Conservation (phyloP, 352 stramenopile species). For the Phytopythium montanum region DNA sequence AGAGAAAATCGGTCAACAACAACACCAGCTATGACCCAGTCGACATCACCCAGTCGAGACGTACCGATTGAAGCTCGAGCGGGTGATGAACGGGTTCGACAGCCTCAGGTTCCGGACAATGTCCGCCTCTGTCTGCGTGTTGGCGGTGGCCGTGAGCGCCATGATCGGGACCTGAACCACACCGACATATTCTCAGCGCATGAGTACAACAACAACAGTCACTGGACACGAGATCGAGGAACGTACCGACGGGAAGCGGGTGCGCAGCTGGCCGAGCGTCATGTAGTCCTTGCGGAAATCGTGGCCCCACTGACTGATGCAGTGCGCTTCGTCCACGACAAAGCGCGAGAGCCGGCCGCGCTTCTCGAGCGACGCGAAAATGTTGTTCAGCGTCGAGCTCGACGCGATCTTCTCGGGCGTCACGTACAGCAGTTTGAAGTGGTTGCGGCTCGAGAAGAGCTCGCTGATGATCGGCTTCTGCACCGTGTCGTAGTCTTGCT, state of each 20-base stretch:
- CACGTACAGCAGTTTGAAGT: constrained; percentile 97
- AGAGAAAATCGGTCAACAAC: background rate
- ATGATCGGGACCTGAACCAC: constrained; percentile 74
- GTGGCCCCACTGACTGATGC: constrained; percentile 98
- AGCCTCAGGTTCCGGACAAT: constrained; percentile 80
- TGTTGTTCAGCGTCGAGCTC: constrained; percentile 80
- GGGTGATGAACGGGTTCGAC: constrained; percentile 69
- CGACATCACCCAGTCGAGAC: background rate
- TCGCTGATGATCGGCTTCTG: constrained; percentile 86
- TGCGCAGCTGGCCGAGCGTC: constrained; percentile 88
- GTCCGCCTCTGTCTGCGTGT: constrained; percentile 77
- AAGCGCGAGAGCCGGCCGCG: constrained; percentile 92
- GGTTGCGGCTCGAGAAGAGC: constrained; percentile 78
- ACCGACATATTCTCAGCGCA: background rate
- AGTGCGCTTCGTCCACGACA: constrained; percentile 97
- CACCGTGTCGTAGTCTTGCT: constrained; percentile 85
- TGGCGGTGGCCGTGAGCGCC: constrained; percentile 85
- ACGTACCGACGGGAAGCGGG: constrained; percentile 90
- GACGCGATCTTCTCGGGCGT: constrained; percentile 97
- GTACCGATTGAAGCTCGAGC: constrained; percentile 85
- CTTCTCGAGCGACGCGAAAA: constrained; percentile 81
- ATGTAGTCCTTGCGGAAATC: constrained; percentile 99
- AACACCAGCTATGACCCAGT: background rate
- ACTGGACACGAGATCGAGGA: background rate
- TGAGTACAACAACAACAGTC: background rate